Percentiles rank a stretch among this genome's conserved stretches.
These are phyloP conservation scores for Epichloe coenophiala DNA, from an alignment of 2,329 filamentous ascomycete genomes.

Conservation along the genomic window DNA sequence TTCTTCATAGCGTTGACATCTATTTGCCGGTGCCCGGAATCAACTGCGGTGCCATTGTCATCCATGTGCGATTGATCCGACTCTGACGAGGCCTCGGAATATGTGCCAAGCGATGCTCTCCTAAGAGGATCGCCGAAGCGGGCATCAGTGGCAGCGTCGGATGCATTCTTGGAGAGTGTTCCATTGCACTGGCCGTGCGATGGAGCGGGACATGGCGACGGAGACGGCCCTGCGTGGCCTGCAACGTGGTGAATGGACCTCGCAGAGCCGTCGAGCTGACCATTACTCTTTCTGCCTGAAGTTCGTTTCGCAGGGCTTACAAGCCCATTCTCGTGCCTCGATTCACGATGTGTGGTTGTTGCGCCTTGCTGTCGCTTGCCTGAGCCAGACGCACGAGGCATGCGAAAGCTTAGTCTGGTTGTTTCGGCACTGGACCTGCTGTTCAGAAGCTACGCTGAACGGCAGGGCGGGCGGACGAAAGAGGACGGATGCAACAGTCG, in stretches of 20 bases:
- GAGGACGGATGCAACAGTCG: background rate
- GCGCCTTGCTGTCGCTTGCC: constrained; percentile 49
- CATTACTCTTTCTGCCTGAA: constrained; percentile 31
- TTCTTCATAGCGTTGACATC: constrained; percentile 59
- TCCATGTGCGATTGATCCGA: constrained; percentile 29
- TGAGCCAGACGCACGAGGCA: constrained; percentile 47
- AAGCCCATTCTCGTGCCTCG: constrained; percentile 76
- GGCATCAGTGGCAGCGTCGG: constrained; percentile 19
- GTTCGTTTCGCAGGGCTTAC: constrained; percentile 42
- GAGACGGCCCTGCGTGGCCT: constrained; percentile 18
- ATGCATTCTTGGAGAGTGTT: constrained; percentile 18
- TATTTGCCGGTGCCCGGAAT: constrained; percentile 48
- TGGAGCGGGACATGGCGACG: constrained; percentile 8
- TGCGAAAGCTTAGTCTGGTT: constrained; percentile 24
- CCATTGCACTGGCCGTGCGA: constrained; percentile 19
- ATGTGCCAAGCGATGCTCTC: constrained; percentile 35
- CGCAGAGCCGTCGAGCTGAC: constrained; percentile 27
- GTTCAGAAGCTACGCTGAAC: background rate
- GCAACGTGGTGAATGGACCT: constrained; percentile 20
- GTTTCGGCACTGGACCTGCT: background rate
- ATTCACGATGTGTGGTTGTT: constrained; percentile 52
- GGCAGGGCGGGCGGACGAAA: background rate
- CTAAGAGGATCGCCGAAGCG: constrained; percentile 29
- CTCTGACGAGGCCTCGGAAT: constrained; percentile 43
- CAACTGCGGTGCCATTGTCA: constrained; percentile 21